phyloP scores from a whole-genome alignment of 1,139 yeast species.

The Pneumocystis carinii region DNA sequence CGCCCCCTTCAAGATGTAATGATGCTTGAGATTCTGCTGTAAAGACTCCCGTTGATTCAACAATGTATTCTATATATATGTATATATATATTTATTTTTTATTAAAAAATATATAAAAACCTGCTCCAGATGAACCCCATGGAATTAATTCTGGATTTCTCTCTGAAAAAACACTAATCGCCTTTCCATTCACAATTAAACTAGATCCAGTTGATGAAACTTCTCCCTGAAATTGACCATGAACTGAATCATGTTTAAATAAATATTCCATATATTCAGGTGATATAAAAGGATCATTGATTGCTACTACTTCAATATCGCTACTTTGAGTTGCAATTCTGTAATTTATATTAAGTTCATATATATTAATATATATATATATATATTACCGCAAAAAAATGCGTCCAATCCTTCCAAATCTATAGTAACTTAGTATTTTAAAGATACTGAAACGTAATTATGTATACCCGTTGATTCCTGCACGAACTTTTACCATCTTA shows the following conservation, averaged over 20 bases:
- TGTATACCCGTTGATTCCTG: constrained; percentile 59
- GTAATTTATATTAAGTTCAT: constrained; percentile 7
- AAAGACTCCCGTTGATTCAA: constrained; percentile 84
- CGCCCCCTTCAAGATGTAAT: constrained; percentile 72
- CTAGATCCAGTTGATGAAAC: constrained; percentile 43
- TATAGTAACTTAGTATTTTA: background rate
- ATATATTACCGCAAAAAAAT: constrained; percentile 25
- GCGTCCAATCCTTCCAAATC: constrained; percentile 77
- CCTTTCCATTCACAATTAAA: constrained; percentile 53
- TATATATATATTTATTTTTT: constrained; percentile 20
- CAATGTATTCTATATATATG: constrained; percentile 38
- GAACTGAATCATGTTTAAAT: constrained; percentile 82
- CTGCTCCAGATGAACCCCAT: constrained; percentile 63
- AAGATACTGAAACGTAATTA: background rate
- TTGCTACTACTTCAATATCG: constrained; percentile 60
- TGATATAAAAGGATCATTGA: constrained; percentile 73
- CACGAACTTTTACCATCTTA: constrained; percentile 25
- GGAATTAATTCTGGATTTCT: constrained; percentile 67
- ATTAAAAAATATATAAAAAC: background rate
- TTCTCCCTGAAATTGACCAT: constrained; percentile 59
- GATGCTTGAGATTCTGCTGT: constrained; percentile 63
- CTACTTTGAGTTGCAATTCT: constrained; percentile 60
- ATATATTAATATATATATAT: constrained; percentile 27
- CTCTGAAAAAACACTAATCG: constrained; percentile 58
- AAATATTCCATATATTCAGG: constrained; percentile 75